Evolutionary conservation across 768 basidiomycete genomes (phyloP), one percentile per base, ranked within the genome.

Genomic region (Tylopilus sp.): DNA sequence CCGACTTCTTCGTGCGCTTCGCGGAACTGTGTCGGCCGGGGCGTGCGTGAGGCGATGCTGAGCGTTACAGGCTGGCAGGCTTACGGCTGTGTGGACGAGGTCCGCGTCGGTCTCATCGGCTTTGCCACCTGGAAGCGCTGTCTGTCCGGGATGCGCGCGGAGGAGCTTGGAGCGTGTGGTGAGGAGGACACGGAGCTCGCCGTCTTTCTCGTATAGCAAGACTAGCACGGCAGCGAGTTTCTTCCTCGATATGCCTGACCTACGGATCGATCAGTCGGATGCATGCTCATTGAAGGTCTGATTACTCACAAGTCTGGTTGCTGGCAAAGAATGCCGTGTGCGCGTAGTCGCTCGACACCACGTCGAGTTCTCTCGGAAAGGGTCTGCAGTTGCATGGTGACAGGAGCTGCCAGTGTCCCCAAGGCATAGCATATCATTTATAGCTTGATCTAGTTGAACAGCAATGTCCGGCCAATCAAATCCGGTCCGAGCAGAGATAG

Each of bases 1-100:
- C 71, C 82, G 19, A 95, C 87, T 73, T 96, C 93, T 72, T 96
- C 93, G 50, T 82, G 67, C 0, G 93, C 93, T 70, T 96, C 93
- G 52, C 93, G 77, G 44, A 79, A 79, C 92, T 94, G 62, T 29
- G 24, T 40, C 28, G 25, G n/a, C 5, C 3, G 22, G 24, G 24
- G 24, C 6, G 24, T 22, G 22, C 13, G 40, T 19, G 36, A 19
- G 4, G 5, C 8, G 13, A n/a, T n/a, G 36, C 36, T 19, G 13
- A 14, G 25, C 24, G 16, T 7, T 37, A 7, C 24, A 12, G 12
- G 37, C 8, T 19, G 26, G 48, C 19, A 70, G 19, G 14, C 88
- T 68, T 68, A 94, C 93, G 17, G 93, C 93, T 40, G 93, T 90
- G 38, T 79, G 71, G 11, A 85, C 69, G 3, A 88, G 73, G 64